Evolutionary conservation across 179 eudicot genomes (phyloP), one percentile per base, ranked within the genome.

Genomic region (Silene coronaria): DNA sequence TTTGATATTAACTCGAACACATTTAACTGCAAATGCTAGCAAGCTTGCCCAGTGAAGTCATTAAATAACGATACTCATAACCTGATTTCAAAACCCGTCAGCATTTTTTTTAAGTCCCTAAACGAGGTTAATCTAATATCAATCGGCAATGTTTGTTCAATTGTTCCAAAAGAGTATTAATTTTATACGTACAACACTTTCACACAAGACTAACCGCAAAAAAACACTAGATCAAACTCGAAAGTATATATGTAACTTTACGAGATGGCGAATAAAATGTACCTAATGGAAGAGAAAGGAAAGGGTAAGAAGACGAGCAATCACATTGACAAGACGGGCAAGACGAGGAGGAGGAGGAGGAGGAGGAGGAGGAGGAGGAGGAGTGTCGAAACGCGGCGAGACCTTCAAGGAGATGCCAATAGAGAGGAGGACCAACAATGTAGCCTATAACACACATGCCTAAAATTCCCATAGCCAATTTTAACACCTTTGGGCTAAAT

Each of bases 361-460:
- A n/a, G n/a, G n/a, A n/a, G n/a, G 84, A 78, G 16, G 78, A 77
- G 19, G 72, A 46, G 45, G 72, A 46, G 11, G 81, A 77, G 53
- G 83, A 45, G 38, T 24, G 84, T 51, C 57, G 64, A 21, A 76
- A 64, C 21, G 77, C 64, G 0, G 80, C 72, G 14, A 85, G 3
- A 48, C 76, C 80, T 61, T 79, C 87, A 61, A 79, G 67, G 34
- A 77, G 75, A 23, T 85, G 84, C 88, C 88, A 85, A 38, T 80
- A 85, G 26, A 85, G 76, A 6, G 88, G 88, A n/a, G 88, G 86
- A 53, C 84, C 86, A 19, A 76, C 84, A 68, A 85, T 85, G 81
- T 85, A 85, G 13, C 88, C 84, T 22, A 85, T 69, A 2, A 85
- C 84, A 55, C 82, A 85, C 82, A 83, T 80, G 7, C 88, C 88